Base-by-base conservation (phyloP, 805 yeast genomes). In the Candida parachauliodes region DNA sequence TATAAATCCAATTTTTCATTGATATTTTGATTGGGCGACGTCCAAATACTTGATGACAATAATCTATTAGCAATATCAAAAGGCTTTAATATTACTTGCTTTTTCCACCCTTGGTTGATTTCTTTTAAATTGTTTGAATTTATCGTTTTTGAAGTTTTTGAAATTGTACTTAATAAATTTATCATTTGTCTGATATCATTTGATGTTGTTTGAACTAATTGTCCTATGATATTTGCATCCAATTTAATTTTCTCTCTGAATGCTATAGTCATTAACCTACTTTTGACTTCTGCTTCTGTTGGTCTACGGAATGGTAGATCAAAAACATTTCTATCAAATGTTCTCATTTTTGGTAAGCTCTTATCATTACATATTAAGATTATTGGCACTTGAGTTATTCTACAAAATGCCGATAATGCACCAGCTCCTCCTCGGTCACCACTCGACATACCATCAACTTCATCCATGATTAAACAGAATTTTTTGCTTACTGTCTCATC, bases 401-500 rank as follows among this genome's bases (percentile, higher is more conserved):
- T 74, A 55, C 97, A 89, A 49, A 87, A 83, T 28, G 83, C 80
- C 0, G 97, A 88, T 60, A 93, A 72, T 43, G 88, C 94, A 17
- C 96, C 97, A 19, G 93, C 96, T 45, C 99, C 99, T 44, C 99
- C 99, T 50, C 93, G 82, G 61, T 93, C 99, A 46, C 99, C 99
- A 54, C 94, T 88, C 28, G 96, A 87, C 98, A 93, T 93, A 49
- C 99, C 99, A 59, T 93, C 99, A 21, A 93, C 98, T 65, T 93
- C 99, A 63, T 93, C 99, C 98, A 93, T 88, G 45, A 93, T 83
- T 32, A 93, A 70, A 39, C 88, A 87, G 49, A 91, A 80, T 43
- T 76, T 80, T 36, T 74, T 72, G 16, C 7, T 9, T 10, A 17
- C 30, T 36, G 57, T 52, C 8, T 49, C 50, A 16, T 59, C 62